A percentile compares a stretch with the other conserved stretches of the same genome.
Conservation (phyloP, 2,329 filamentous ascomycete genomes). For the Fusarium hostae region DNA sequence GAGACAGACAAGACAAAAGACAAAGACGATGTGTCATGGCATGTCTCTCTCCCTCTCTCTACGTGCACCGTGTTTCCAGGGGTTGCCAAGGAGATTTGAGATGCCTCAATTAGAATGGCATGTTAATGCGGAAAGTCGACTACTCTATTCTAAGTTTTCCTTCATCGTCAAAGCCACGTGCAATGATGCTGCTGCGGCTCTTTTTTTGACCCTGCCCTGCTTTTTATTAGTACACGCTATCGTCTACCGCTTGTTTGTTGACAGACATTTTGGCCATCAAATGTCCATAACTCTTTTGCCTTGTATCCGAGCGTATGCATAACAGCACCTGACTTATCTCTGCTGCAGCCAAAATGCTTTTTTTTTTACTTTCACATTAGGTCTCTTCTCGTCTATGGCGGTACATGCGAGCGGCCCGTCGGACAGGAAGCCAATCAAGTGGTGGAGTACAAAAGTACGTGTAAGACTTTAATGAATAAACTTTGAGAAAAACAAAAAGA, state of each 20-base stretch:
- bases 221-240: neutral
- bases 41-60: conserved; percentile 11
- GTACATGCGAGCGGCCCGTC: conserved; percentile 38
- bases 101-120: conserved; percentile 35
- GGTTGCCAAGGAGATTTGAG: conserved; percentile 31
- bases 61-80: conserved; percentile 3
- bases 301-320: conserved; percentile 27
- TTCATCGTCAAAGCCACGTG: conserved; percentile 37
- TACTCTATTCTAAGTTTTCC: neutral
- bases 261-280: conserved; percentile 25
- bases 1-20: neutral
- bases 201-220: conserved; percentile 11
- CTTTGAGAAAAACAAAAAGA: conserved; percentile 10
- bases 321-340: conserved; percentile 9
- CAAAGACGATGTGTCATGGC: conserved; percentile 21
- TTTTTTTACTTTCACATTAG: neutral
- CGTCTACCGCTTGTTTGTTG: neutral
- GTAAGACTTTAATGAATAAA: conserved; percentile 7
- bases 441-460: conserved; percentile 21
- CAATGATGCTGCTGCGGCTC: conserved; percentile 38
- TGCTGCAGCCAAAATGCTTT: neutral
- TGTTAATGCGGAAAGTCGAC: conserved; percentile 30
- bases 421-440: conserved; percentile 38
- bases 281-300: conserved; percentile 25
- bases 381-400: conserved; percentile 14